Base-by-base conservation (phyloP, 106 monocot genomes). In the Acorus gramineus region DNA sequence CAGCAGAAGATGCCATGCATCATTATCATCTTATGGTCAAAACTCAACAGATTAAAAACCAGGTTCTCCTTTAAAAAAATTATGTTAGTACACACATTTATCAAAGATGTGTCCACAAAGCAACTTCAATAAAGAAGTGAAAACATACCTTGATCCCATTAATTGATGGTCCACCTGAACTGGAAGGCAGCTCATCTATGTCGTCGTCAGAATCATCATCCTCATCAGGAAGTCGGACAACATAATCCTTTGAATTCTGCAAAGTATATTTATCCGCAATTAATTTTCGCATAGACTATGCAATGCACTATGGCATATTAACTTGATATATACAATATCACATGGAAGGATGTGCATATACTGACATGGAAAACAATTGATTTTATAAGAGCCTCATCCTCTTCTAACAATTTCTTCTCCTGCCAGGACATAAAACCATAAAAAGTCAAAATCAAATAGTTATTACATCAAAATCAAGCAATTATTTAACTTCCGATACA, bases 371-470 rank as follows among this genome's bases (percentile, higher is more conserved):
- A 96, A 59, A 73, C 45, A 51, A 90, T 85, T 46, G 79, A 82
- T 73, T 79, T 90, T 12, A 96, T 87, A 6, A 96, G 68, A 55
- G 64, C 76, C 62, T 96, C 87, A 69, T 96, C 95, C 77, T 94
- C 90, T 53, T 90, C 87, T 56, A 64, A 64, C 11, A 76, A 73
- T 69, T 70, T 78, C 65, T 82, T 60, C 55, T 84, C 95, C 95
- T 96, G 82, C 49, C 8, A 79, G 55, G 7, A 46, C 3, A 49
- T 28, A 28, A 28, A 69, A 47, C 5, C 48, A 4, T 4, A 47
- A 8, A 4, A 14, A 9, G 13, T 60, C 6, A 46, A 44, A 47
- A 61, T 47, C 53, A 14, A 42, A 13, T 10, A 12, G 7, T 11
- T 45, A 7, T n/a, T 6, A 52, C 7, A 45, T 14, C 12, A 54